Percentiles rank a stretch among this genome's conserved stretches.
These are phyloP conservation scores for Akanthomyces lecanii DNA, from an alignment of 2,329 filamentous ascomycete genomes.

Conservation along the genomic window DNA sequence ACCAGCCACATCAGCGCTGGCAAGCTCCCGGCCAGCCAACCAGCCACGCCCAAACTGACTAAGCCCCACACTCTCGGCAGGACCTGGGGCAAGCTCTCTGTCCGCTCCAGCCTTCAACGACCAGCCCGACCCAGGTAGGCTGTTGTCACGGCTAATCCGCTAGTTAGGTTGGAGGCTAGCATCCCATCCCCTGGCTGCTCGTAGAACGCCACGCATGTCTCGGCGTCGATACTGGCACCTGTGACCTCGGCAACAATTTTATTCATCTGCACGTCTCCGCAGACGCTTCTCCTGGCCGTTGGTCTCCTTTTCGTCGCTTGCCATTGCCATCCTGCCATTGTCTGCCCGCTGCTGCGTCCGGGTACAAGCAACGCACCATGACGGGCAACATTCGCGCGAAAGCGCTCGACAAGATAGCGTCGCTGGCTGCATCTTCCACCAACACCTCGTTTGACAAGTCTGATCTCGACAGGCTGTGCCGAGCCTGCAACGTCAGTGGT, in stretches of 20 bases:
- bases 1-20: neutral
- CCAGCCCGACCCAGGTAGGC: neutral
- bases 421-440: slow-evolving; percentile 54
- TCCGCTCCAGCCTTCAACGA: neutral
- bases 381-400: slow-evolving; percentile 55
- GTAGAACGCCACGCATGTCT: slow-evolving; percentile 4
- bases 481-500: slow-evolving; percentile 48
- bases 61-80: slow-evolving; percentile 12
- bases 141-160: slow-evolving; percentile 2
- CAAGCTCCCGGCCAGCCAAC: neutral
- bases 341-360: neutral
- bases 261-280: slow-evolving; percentile 9
- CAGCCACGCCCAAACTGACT: slow-evolving; percentile 11
- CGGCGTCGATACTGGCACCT: slow-evolving; percentile 7
- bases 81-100: slow-evolving; percentile 10
- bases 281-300: neutral
- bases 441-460: slow-evolving; percentile 55
- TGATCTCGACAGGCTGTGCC: slow-evolving; percentile 59
- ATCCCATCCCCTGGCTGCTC: slow-evolving; percentile 6
- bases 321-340: neutral
- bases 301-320: neutral
- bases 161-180: neutral
- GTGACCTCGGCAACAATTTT: slow-evolving; percentile 16
- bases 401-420: slow-evolving; percentile 62
- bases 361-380: slow-evolving; percentile 31